Conservation (phyloP, 2,329 filamentous ascomycete species). For the Paracamarosporium sp. region DNA sequence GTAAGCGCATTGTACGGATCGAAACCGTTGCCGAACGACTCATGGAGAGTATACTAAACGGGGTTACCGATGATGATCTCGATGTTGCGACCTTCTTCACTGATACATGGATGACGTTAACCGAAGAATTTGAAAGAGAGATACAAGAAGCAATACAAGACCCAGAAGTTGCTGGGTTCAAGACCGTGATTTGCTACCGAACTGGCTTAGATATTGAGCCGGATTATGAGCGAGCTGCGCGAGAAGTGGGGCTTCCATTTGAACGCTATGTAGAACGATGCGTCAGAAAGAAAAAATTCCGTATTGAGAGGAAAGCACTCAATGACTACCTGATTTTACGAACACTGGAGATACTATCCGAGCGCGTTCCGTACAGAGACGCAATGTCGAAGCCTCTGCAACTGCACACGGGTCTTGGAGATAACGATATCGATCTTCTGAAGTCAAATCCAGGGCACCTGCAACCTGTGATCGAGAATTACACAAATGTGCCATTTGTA, state of each 20-base stretch:
- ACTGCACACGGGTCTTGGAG: conserved; percentile 83
- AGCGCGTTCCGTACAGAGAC: conserved; percentile 40
- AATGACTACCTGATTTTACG: conserved; percentile 74
- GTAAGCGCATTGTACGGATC: conserved; percentile 78
- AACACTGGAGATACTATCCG: conserved; percentile 65
- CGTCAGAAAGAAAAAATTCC: conserved; percentile 50
- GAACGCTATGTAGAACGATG: conserved; percentile 50
- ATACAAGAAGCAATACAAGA: conserved; percentile 68
- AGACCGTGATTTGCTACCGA: conserved; percentile 82
- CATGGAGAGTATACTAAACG: conserved; percentile 58
- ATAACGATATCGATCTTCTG: conserved; percentile 75
- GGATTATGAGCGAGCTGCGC: conserved; percentile 48
- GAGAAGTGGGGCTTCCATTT: conserved; percentile 46
- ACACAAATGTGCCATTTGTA: conserved; percentile 74
- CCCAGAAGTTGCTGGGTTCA: conserved; percentile 77
- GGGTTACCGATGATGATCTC: conserved; percentile 45
- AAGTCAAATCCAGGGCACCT: conserved; percentile 77
- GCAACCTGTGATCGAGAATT: conserved; percentile 74
- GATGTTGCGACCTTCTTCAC: conserved; percentile 39
- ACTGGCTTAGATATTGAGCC: conserved; percentile 68
- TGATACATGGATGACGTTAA: conserved; percentile 53
- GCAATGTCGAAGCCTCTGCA: conserved; percentile 73
- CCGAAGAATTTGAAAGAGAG: conserved; percentile 57
- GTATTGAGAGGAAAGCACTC: conserved; percentile 68
- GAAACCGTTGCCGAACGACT: conserved; percentile 73